These are phyloP conservation scores for Panicum hallii DNA, from an alignment of 202 grass and related monocot species.

Conservation along the genomic window DNA sequence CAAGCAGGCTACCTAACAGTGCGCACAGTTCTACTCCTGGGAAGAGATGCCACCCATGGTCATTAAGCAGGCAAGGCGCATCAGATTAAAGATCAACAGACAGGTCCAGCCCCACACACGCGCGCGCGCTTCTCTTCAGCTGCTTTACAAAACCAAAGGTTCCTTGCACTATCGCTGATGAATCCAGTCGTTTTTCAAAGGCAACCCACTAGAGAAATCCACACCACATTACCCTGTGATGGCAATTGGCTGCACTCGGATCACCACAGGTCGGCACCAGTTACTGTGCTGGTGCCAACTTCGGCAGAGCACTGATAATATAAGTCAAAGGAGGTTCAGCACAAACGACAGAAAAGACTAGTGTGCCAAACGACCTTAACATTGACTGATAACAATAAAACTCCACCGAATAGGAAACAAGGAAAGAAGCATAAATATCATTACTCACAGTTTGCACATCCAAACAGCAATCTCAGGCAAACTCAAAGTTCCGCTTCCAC, in stretches of 20 bases:
- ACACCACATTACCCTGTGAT: background rate
- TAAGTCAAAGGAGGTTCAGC: background rate
- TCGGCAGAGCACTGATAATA: too few species aligned
- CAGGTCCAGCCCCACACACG: background rate
- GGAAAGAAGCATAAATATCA: constrained; percentile 33
- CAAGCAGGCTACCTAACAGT: too few species aligned
- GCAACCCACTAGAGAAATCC: background rate
- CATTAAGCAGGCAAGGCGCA: too few species aligned
- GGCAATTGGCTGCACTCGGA: background rate
- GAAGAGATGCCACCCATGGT: too few species aligned
- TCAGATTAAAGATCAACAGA: too few species aligned
- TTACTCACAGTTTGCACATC: constrained; percentile 33
- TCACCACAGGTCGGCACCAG: background rate
- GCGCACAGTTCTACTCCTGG: too few species aligned
- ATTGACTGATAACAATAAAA: background rate
- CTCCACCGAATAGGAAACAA: background rate
- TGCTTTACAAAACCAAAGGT: constrained; percentile 40
- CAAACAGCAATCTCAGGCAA: constrained; percentile 29
- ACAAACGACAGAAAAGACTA: background rate
- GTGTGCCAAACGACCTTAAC: background rate
- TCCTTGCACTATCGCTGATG: background rate
- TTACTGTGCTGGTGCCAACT: background rate
- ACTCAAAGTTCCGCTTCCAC: constrained; percentile 7
- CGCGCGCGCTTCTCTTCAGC: background rate
- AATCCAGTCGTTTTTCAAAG: background rate